Evolutionary conservation across 441 rosid genomes (phyloP).

Genomic region (Rhodomyrtus psidioides): DNA sequence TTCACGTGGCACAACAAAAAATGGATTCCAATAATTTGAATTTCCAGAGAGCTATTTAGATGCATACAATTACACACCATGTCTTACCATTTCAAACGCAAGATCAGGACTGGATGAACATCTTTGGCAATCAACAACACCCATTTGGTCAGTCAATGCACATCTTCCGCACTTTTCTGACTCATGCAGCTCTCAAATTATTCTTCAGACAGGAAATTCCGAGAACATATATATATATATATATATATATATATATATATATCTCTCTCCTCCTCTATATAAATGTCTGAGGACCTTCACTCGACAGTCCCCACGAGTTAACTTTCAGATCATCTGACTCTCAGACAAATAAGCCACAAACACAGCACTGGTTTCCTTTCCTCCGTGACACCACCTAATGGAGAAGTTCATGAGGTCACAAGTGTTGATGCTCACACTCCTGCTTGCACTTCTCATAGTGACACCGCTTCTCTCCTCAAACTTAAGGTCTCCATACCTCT

Average conservation of each 20-base stretch:
- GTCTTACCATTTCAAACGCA: neutral
- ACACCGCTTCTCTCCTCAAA: constrained; percentile 46
- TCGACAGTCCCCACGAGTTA: neutral
- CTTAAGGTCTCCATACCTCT: constrained; percentile 43
- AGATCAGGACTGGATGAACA: neutral
- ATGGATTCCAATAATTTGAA: neutral
- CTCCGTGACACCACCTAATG: constrained; percentile 6
- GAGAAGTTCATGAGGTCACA: constrained; percentile 36
- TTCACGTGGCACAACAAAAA: neutral
- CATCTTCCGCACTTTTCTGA: neutral
- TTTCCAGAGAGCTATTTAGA: neutral
- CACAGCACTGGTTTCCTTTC: neutral
- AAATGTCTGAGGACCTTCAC: neutral
- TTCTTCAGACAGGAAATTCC: neutral
- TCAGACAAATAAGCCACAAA: neutral
- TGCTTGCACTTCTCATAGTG: constrained; percentile 39
- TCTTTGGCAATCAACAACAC: neutral
- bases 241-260: too few species aligned
- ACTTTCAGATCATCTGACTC: neutral
- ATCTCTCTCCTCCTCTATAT: neutral
- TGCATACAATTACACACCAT: neutral
- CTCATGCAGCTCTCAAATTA: neutral
- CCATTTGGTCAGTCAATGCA: neutral
- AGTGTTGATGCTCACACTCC: constrained; percentile 22
- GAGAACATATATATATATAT: too few species aligned